Evolutionary conservation across 2,329 filamentous ascomycete genomes (phyloP), one percentile per base, ranked within the genome.

Genomic region (Fusarium coicis): DNA sequence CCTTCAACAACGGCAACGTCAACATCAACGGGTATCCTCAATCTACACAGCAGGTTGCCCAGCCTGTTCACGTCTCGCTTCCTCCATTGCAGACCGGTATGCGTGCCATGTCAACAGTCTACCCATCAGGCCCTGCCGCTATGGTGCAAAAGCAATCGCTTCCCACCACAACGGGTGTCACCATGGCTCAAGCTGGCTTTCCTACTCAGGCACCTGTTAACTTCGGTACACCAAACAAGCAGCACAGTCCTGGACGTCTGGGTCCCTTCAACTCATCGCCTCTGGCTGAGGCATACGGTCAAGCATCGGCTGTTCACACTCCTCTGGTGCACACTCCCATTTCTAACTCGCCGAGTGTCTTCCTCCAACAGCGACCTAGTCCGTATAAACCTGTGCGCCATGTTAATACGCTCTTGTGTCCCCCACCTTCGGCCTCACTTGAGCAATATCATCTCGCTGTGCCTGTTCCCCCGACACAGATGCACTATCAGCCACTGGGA

Each of bases 301-400:
- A 86, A 49, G 80, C 74, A 54, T 88, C 89, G 5, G 82, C 85
- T 16, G 84, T 87, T 16, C 88, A 90, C 58, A 89, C 91, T 14
- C 91, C 92, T 4, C 78, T 82, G 43, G 76, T 76, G 8, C 88
- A 91, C 54, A 89, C 91, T 14, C 91, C 92, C 10, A 89, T 90
- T 49, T 92, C 93, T 37, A 89, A 96, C 72, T 98, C 96, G 37
- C 96, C 96, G 2, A 95, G 93, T 16, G 90, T 94, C 78, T 97
- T 97, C 82, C 86, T 98, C 42, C 93, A 93, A 78, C 94, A 97
- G 80, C 90, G 96, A 63, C 92, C 93, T 72, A 98, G 96, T 62
- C 96, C 96, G 7, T 98, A 98, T 83, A 93, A 94, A 72, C 96
- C 96, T 3, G 92, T 98, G 43, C 93, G 95, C 59, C 90, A 94